phyloP scores from a whole-genome alignment of 2,329 filamentous ascomycete species.

The Sporothrix brasiliensis region DNA sequence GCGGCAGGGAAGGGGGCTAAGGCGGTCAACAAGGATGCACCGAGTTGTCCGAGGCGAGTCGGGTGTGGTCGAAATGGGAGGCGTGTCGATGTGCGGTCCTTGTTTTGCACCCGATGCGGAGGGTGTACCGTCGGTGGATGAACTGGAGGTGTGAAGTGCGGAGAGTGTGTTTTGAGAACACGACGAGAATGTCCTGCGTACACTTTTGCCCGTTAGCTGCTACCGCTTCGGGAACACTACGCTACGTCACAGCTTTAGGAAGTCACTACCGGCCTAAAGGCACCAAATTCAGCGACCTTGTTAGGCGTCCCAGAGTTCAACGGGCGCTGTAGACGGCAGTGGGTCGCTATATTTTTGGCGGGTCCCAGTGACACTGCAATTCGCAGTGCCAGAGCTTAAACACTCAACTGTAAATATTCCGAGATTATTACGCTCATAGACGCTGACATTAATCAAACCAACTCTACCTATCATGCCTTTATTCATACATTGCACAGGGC shows the following conservation, averaged over 20 bases:
- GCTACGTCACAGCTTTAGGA: constrained; percentile 19
- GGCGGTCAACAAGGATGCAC: constrained; percentile 4
- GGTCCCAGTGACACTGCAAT: neutral
- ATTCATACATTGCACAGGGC: constrained; percentile 16
- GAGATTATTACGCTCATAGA: neutral
- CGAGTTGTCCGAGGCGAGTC: neutral
- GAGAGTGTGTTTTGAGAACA: constrained; percentile 13
- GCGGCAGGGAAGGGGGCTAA: constrained; percentile 21
- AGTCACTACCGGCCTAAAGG: neutral
- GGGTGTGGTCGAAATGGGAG: neutral
- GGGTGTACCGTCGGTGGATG: constrained; percentile 1
- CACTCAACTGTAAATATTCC: neutral
- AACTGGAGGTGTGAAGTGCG: neutral
- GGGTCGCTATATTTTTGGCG: neutral
- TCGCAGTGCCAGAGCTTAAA: neutral
- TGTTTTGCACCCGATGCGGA: neutral
- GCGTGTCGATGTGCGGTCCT: constrained; percentile 6
- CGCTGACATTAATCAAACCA: constrained; percentile 21
- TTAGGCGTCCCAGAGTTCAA: neutral
- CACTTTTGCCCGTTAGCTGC: constrained; percentile 18
- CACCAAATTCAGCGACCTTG: neutral
- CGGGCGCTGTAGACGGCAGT: neutral
- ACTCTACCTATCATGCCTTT: constrained; percentile 9
- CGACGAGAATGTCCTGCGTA: neutral
- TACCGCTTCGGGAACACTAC: neutral